Evolutionary conservation across 2,329 filamentous ascomycete species (phyloP).

Genomic region (Botrytis fabae): DNA sequence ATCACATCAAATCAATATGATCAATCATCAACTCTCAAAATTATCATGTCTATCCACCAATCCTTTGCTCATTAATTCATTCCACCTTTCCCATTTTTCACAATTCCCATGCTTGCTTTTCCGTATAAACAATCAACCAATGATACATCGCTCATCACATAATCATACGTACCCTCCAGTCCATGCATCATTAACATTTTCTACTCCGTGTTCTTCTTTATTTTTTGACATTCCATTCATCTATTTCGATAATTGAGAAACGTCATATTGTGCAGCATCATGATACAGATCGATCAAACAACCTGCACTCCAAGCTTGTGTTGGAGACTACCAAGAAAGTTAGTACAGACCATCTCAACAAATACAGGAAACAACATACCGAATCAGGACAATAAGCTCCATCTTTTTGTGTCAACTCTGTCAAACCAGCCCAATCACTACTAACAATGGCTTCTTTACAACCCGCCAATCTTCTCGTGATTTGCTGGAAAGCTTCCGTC

Average conservation of each 20-base stretch:
- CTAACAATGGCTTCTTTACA: conserved; percentile 83
- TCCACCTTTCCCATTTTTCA: background rate
- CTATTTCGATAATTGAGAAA: conserved; percentile 28
- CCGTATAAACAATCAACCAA: background rate
- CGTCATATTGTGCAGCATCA: conserved; percentile 62
- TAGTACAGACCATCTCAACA: conserved; percentile 25
- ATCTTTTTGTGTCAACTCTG: conserved; percentile 89
- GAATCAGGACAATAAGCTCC: conserved; percentile 85
- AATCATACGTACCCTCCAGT: background rate
- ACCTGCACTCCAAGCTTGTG: conserved; percentile 93
- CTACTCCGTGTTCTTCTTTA: background rate
- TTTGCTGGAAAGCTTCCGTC: conserved; percentile 90
- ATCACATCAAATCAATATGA: background rate
- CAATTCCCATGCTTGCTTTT: background rate
- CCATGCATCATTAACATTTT: background rate
- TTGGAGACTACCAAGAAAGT: conserved; percentile 67
- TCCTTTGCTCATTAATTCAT: background rate
- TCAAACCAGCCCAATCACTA: conserved; percentile 84
- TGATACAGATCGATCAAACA: conserved; percentile 96
- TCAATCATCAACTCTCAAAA: background rate
- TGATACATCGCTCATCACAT: background rate
- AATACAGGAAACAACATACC: conserved; percentile 48
- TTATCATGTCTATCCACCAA: background rate
- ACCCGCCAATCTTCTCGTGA: conserved; percentile 76
- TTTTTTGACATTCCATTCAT: background rate